Evolutionary conservation across 1,284 basidiomycete genomes (phyloP).

Genomic region (Pseudozyma hubeiensis): DNA sequence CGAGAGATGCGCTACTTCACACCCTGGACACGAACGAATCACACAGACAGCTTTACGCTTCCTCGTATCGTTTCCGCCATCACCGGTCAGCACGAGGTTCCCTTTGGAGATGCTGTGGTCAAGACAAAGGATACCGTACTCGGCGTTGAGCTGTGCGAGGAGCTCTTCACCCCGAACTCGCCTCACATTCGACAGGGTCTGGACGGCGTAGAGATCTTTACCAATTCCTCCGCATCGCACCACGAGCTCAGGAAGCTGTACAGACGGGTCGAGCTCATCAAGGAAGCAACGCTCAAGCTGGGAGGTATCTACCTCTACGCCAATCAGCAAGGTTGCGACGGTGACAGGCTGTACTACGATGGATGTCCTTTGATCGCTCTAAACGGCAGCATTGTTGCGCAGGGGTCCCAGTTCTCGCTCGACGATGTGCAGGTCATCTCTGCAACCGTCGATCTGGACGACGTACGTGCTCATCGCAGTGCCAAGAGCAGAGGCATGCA

Average conservation of each 20-base stretch:
- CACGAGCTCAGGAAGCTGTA: conserved; percentile 96
- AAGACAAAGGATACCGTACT: conserved; percentile 95
- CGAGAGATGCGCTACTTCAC: conserved; percentile 96
- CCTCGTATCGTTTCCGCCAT: conserved; percentile 86
- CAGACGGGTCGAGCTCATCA: conserved; percentile 90
- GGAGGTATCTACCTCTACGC: conserved; percentile 97
- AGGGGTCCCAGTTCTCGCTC: conserved; percentile 95
- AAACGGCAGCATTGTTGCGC: conserved; percentile 91
- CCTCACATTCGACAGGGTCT: conserved; percentile 97
- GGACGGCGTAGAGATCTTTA: conserved; percentile 98
- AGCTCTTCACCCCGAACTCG: conserved; percentile 94
- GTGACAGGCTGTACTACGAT: conserved; percentile 96
- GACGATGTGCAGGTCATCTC: conserved; percentile 94
- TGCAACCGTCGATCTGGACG: conserved; percentile 93
- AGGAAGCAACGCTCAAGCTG: conserved; percentile 95
- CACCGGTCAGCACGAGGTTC: conserved; percentile 92
- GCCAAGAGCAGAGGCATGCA: conserved; percentile 85
- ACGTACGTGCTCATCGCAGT: conserved; percentile 87
- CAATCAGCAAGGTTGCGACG: conserved; percentile 99
- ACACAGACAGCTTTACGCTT: conserved; percentile 88
- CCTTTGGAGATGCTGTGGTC: conserved; percentile 94
- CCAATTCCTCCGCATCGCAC: conserved; percentile 96
- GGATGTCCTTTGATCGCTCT: conserved; percentile 95
- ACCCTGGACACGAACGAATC: conserved; percentile 88
- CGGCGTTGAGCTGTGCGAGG: conserved; percentile 95